Percentiles rank a stretch among this genome's conserved stretches.
phyloP scores from a whole-genome alignment of 306 rosid species.

The Carpinus fangiana region DNA sequence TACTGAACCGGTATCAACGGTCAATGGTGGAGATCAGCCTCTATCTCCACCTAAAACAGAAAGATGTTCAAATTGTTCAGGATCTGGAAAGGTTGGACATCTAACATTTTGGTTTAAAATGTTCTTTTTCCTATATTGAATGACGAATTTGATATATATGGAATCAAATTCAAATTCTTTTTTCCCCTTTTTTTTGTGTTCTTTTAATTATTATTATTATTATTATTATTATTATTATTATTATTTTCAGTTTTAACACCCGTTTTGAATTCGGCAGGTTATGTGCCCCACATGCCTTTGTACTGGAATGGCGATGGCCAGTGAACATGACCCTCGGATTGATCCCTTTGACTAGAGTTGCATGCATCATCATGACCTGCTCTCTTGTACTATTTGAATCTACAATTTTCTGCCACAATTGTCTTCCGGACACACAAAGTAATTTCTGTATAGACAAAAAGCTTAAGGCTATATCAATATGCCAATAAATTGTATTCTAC shows the following conservation, averaged over 20 bases:
- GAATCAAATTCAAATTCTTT: not conserved
- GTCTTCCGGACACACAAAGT: not conserved
- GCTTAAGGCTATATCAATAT: not conserved
- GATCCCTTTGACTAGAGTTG: constrained; percentile 81
- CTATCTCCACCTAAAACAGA: constrained; percentile 71
- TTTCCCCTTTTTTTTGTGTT: constrained; percentile 1
- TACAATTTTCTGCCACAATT: not conserved
- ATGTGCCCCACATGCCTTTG: constrained; percentile 99
- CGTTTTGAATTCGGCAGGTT: constrained; percentile 52
- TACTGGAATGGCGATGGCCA: constrained; percentile 99
- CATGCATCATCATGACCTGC: not conserved
- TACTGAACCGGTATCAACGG: constrained; percentile 62
- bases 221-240: no score
- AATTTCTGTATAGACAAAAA: not conserved
- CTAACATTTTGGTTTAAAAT: constrained; percentile 5
- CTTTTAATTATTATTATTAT: no score
- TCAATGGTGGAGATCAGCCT: constrained; percentile 56
- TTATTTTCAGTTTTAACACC: not conserved
- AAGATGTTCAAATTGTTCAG: constrained; percentile 94
- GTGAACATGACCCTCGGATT: constrained; percentile 92
- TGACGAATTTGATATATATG: not conserved
- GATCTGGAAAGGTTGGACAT: constrained; percentile 86
- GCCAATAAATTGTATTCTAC: not conserved
- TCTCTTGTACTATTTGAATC: not conserved
- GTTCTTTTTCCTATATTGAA: not conserved